Conservation (phyloP, 345 rosid species). For the Rubroshorea leprosula region DNA sequence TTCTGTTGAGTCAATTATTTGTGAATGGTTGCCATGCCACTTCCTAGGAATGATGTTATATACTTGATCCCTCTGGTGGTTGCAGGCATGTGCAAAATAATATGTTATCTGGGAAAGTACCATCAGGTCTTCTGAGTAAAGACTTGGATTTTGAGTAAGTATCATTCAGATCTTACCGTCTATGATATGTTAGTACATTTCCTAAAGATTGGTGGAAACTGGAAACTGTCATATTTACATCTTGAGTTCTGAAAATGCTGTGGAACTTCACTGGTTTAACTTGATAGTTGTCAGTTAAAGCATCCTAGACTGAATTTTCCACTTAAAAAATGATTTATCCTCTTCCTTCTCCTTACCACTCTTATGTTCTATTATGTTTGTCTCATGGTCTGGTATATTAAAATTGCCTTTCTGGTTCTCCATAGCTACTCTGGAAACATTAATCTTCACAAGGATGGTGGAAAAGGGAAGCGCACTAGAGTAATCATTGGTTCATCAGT, state of each 20-base stretch:
- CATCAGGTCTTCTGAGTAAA: constrained; percentile 48
- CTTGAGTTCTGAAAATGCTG: too few relatives aligned
- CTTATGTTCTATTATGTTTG: constrained; percentile 1
- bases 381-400: too few relatives aligned
- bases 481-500: constrained; percentile 58
- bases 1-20: not conserved
- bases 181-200: constrained; percentile 5
- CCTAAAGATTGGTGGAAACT: constrained; percentile 5
- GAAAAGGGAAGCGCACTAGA: constrained; percentile 37
- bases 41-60: constrained; percentile 6
- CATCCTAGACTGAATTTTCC: too few relatives aligned
- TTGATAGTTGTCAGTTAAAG: too few relatives aligned
- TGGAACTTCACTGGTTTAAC: too few relatives aligned
- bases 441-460: constrained; percentile 41
- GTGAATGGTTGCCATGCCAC: constrained; percentile 4
- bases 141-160: constrained; percentile 61
- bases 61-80: constrained; percentile 17
- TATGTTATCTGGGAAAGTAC: constrained; percentile 69
- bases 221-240: too few relatives aligned
- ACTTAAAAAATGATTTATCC: too few relatives aligned
- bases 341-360: not conserved
- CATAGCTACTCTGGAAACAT: constrained; percentile 73
- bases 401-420: too few relatives aligned
- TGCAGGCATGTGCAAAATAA: constrained; percentile 89
- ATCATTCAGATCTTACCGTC: constrained; percentile 8